phyloP scores from a whole-genome alignment of 179 eudicot species.

The Camellia oleifera region DNA sequence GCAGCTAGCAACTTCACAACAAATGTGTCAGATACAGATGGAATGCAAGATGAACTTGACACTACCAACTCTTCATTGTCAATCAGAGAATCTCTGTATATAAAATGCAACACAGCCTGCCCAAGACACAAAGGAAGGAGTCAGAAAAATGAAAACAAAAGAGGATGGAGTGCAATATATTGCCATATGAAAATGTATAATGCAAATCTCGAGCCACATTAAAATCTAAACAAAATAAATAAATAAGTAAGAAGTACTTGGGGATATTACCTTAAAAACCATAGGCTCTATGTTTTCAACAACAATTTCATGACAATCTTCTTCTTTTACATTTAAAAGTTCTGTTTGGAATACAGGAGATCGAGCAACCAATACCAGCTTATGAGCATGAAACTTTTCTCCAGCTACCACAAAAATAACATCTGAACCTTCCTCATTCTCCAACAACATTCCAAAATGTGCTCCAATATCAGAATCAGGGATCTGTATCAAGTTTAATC shows the following conservation, averaged over 20 bases:
- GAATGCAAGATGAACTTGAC: constrained; percentile 34
- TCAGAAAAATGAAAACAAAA: neutral
- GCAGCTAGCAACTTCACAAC: constrained; percentile 78
- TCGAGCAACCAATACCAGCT: constrained; percentile 73
- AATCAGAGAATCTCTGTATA: constrained; percentile 40
- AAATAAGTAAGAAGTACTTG: neutral
- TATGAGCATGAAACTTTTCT: constrained; percentile 72
- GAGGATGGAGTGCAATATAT: neutral
- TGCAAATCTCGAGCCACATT: neutral
- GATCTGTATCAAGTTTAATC: constrained; percentile 35
- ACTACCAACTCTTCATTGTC: constrained; percentile 47
- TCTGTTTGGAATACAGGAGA: constrained; percentile 81
- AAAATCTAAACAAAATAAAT: neutral
- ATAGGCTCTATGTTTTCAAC: constrained; percentile 63
- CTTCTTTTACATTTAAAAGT: constrained; percentile 65
- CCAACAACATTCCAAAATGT: constrained; percentile 46
- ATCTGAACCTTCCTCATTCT: constrained; percentile 53
- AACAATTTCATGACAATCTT: constrained; percentile 43
- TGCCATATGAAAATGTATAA: constrained; percentile 28
- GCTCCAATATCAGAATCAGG: constrained; percentile 72
- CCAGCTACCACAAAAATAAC: constrained; percentile 53
- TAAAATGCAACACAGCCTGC: neutral
- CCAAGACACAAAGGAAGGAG: neutral
- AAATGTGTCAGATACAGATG: constrained; percentile 31
- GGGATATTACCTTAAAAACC: constrained; percentile 54